These are phyloP conservation scores for Scheffersomyces insectosa DNA, from an alignment of 1,139 yeast genomes.

Conservation along the genomic window DNA sequence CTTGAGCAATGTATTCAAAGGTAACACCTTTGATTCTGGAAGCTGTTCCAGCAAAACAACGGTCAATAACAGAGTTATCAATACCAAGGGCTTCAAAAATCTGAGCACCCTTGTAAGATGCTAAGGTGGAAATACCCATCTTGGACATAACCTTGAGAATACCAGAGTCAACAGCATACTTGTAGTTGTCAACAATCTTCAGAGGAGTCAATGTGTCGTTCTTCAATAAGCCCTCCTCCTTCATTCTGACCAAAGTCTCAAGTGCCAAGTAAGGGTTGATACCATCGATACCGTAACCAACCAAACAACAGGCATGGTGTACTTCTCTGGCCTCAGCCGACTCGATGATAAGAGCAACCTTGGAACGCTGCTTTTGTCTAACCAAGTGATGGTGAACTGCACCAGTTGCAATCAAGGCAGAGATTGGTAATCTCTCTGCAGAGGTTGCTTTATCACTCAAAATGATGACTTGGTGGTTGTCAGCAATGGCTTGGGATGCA, in stretches of 20 bases:
- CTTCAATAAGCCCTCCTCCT: constrained; percentile 73
- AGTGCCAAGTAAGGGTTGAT: constrained; percentile 91
- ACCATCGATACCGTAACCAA: constrained; percentile 98
- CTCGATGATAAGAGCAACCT: constrained; percentile 87
- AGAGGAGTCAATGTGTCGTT: constrained; percentile 57
- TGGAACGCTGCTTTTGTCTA: constrained; percentile 93
- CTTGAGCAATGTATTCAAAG: constrained; percentile 94
- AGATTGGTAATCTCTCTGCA: constrained; percentile 69
- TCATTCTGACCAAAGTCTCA: constrained; percentile 85
- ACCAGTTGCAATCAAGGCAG: constrained; percentile 93
- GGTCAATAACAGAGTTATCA: constrained; percentile 91
- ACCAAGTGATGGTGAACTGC: constrained; percentile 97
- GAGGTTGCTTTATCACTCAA: constrained; percentile 70
- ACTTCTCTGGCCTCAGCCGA: constrained; percentile 98
- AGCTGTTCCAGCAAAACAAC: constrained; percentile 97
- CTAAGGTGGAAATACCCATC: constrained; percentile 98
- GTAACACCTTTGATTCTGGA: constrained; percentile 95
- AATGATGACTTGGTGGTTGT: constrained; percentile 70
- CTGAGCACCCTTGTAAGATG: constrained; percentile 98
- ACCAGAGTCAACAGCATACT: constrained; percentile 83
- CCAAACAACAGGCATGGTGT: constrained; percentile 90
- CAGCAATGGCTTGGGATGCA: constrained; percentile 83
- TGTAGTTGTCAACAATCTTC: constrained; percentile 71
- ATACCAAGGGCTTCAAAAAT: constrained; percentile 96
- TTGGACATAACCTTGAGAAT: constrained; percentile 96